Percentiles rank a stretch among this genome's conserved stretches.
Evolutionary conservation across 345 rosid genomes (phyloP).

Genomic region (Ceriops decandra): DNA sequence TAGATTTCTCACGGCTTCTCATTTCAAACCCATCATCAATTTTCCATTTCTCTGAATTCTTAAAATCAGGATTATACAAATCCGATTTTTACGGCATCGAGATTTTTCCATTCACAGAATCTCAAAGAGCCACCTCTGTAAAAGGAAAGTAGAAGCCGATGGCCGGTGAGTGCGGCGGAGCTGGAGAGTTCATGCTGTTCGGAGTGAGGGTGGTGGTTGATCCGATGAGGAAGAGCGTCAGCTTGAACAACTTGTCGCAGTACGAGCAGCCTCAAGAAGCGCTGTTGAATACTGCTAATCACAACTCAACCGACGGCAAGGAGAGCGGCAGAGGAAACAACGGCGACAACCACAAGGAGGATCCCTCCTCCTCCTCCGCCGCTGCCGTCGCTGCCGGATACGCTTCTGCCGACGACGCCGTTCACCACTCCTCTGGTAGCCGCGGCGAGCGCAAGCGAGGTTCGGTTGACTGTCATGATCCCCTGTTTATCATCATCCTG

Average conservation of each 20-base stretch:
- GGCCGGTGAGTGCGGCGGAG: conserved; percentile 31
- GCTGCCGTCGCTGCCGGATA: conserved; percentile 45
- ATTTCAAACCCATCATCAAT: too few species aligned
- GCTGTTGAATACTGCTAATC: background rate
- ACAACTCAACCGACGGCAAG: background rate
- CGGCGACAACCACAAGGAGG: background rate
- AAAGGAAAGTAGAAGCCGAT: background rate
- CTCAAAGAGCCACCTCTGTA: background rate
- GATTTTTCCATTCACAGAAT: background rate
- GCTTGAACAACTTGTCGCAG: conserved; percentile 77
- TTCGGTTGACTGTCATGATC: conserved; percentile 2
- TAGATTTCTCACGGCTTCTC: too few species aligned
- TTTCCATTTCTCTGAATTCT: too few species aligned
- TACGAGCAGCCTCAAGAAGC: conserved; percentile 50
- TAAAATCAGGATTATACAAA: too few species aligned
- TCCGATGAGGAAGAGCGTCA: conserved; percentile 87
- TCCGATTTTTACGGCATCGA: conserved; percentile 23
- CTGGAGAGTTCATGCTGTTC: conserved; percentile 76
- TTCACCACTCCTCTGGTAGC: conserved; percentile 40
- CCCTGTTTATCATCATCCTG: too few species aligned
- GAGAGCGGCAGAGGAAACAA: conserved; percentile 17
- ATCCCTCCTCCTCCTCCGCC: conserved; percentile 3
- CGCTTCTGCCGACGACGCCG: conserved; percentile 76
- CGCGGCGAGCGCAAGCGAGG: conserved; percentile 89
- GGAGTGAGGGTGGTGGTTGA: conserved; percentile 91